phyloP scores from a whole-genome alignment of 208 protist species.

The Acanthamoeba royreba region DNA sequence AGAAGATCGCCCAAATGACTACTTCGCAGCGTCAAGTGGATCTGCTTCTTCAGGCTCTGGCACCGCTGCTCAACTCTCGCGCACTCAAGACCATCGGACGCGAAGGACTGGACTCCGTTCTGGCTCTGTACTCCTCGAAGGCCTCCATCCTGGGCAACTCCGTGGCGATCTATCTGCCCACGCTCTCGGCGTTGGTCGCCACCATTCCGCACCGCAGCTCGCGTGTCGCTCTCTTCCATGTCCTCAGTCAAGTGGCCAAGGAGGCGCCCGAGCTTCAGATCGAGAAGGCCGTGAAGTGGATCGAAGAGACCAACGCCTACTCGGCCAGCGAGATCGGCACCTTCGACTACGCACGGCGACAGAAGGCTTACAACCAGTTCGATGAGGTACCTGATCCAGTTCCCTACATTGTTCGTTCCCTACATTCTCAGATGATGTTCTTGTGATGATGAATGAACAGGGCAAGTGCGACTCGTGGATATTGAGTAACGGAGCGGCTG shows the following conservation, averaged over 20 bases:
- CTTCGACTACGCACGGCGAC: constrained; percentile 1
- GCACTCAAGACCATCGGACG: background rate
- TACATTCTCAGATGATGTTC: too few species aligned
- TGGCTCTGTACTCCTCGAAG: background rate
- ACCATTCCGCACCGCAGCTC: background rate
- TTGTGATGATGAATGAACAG: too few species aligned
- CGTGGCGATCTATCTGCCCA: background rate
- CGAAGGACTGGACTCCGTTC: background rate
- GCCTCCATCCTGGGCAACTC: background rate
- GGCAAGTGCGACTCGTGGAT: background rate
- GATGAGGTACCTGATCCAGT: too few species aligned
- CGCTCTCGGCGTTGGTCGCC: background rate
- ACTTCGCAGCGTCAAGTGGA: background rate
- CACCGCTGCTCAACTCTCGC: background rate
- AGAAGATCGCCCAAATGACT: background rate
- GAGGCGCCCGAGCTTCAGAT: background rate
- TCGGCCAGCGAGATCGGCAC: background rate
- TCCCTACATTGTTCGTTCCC: too few species aligned
- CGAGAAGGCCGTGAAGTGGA: background rate
- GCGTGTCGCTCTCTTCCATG: background rate
- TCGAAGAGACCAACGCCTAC: constrained; percentile 27
- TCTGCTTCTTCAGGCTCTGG: background rate
- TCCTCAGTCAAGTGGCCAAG: background rate
- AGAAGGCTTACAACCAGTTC: constrained; percentile 17
- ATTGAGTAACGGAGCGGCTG: background rate